Conservation (phyloP, 1,139 yeast species). For the Blastobotrys petasosporus region DNA sequence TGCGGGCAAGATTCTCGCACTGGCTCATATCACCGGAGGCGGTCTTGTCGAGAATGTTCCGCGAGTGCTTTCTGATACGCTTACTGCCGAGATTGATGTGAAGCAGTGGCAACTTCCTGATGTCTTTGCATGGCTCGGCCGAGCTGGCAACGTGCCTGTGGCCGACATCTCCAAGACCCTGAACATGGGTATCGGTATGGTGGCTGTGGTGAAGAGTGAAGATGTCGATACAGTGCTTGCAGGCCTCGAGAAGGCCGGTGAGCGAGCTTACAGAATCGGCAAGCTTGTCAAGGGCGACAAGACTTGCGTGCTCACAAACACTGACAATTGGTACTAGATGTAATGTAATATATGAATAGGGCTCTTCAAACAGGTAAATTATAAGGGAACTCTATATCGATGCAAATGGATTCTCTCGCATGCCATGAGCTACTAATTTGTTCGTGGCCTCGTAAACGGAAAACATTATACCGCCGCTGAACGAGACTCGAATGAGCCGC, state of each 20-base stretch:
- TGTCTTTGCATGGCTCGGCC: slow-evolving; percentile 91
- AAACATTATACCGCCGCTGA: slow-evolving; percentile 75
- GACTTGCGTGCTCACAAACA: slow-evolving; percentile 63
- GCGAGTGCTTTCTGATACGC: slow-evolving; percentile 75
- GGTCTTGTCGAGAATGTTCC: slow-evolving; percentile 96
- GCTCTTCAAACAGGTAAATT: neutral
- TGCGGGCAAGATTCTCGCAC: slow-evolving; percentile 66
- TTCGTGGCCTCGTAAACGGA: slow-evolving; percentile 44
- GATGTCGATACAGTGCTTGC: slow-evolving; percentile 54
- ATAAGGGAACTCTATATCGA: slow-evolving; percentile 12
- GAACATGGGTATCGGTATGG: slow-evolving; percentile 98
- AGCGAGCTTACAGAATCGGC: slow-evolving; percentile 77
- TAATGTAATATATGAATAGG: neutral
- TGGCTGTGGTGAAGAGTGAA: slow-evolving; percentile 60
- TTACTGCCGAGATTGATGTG: slow-evolving; percentile 79
- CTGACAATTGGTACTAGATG: slow-evolving; percentile 50
- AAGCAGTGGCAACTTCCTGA: slow-evolving; percentile 76
- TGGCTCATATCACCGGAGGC: slow-evolving; percentile 98
- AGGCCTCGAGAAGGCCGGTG: slow-evolving; percentile 59
- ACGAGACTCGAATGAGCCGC: slow-evolving; percentile 67
- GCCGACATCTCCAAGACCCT: slow-evolving; percentile 83
- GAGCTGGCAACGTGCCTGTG: slow-evolving; percentile 83
- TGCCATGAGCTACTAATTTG: slow-evolving; percentile 35
- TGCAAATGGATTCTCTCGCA: slow-evolving; percentile 47
- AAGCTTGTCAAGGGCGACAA: slow-evolving; percentile 51